A percentile compares a stretch with the other conserved stretches of the same genome.
These are phyloP conservation scores for Talaromyces marneffei DNA, from an alignment of 2,329 filamentous ascomycete genomes.

Conservation along the genomic window DNA sequence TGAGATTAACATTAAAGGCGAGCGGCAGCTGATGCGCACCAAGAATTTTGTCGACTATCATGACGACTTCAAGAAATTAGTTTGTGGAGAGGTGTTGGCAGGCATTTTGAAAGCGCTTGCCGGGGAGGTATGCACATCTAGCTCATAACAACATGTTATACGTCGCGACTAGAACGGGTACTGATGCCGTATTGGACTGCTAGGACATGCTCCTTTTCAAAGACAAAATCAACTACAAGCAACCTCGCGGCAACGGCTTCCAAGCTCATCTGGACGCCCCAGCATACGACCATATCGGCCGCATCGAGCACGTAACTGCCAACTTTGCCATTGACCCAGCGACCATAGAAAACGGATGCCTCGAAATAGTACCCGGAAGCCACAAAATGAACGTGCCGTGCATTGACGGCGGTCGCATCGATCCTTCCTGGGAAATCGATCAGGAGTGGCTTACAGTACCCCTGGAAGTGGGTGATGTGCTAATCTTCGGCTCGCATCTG, in stretches of 20 bases:
- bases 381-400: conserved; percentile 32
- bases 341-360: conserved; percentile 28
- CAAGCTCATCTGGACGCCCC: conserved; percentile 31
- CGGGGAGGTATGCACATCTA: conserved; percentile 23
- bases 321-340: conserved; percentile 31
- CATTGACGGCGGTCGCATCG: conserved; percentile 26
- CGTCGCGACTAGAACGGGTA: too few relatives aligned
- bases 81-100: conserved; percentile 23
- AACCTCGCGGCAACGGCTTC: conserved; percentile 30
- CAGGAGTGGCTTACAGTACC: conserved; percentile 30
- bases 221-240: conserved; percentile 36
- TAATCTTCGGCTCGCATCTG: conserved; percentile 31
- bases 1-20: conserved; percentile 27
- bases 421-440: conserved; percentile 24
- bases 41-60: conserved; percentile 31
- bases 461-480: conserved; percentile 26
- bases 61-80: conserved; percentile 21
- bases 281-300: conserved; percentile 33
- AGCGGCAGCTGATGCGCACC: conserved; percentile 30
- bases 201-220: conserved; percentile 33
- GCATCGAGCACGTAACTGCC: conserved; percentile 32
- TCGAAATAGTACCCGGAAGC: conserved; percentile 31
- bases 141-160: too few relatives aligned
- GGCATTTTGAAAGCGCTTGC: conserved; percentile 25
- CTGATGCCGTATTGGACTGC: neutral